Evolutionary conservation across 2,329 filamentous ascomycete genomes (phyloP).

Genomic region (Fusarium buharicum): DNA sequence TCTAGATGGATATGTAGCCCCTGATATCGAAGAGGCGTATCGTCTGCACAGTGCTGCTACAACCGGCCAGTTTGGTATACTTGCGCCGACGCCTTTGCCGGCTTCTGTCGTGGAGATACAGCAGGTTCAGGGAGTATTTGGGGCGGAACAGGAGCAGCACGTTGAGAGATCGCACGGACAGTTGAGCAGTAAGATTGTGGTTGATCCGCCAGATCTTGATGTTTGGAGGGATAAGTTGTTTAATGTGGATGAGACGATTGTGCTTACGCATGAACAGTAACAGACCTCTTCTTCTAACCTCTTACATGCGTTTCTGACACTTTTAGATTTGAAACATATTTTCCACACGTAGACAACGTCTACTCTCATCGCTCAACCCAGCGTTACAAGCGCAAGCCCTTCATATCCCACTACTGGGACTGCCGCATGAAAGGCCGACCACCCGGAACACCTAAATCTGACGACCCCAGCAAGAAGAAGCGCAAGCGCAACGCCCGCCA

Average conservation of each 20-base stretch:
- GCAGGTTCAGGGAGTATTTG: constrained; percentile 13
- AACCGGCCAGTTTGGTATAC: constrained; percentile 58
- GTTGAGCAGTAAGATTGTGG: constrained; percentile 65
- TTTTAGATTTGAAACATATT: constrained; percentile 78
- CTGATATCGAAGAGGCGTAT: constrained; percentile 35
- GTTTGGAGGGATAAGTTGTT: constrained; percentile 79
- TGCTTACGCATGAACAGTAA: constrained; percentile 78
- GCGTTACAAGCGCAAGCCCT: constrained; percentile 82
- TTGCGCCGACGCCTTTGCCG: constrained; percentile 50
- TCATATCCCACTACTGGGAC: constrained; percentile 86
- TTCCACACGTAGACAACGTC: constrained; percentile 84
- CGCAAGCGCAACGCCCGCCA: constrained; percentile 79
- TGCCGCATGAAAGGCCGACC: constrained; percentile 83
- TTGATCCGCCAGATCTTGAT: constrained; percentile 73
- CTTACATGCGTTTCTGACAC: not conserved
- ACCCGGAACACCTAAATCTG: constrained; percentile 80
- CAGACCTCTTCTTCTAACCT: too few species aligned
- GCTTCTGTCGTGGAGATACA: constrained; percentile 28
- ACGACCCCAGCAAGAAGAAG: constrained; percentile 84
- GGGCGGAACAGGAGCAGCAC: not conserved
- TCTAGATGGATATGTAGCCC: constrained; percentile 30
- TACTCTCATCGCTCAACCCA: constrained; percentile 87
- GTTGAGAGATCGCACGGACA: constrained; percentile 58
- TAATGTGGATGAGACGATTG: constrained; percentile 77
- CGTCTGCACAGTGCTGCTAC: constrained; percentile 16